These are phyloP conservation scores for Lipomyces spencermartinsiae DNA, from an alignment of 805 yeast genomes.

Conservation along the genomic window DNA sequence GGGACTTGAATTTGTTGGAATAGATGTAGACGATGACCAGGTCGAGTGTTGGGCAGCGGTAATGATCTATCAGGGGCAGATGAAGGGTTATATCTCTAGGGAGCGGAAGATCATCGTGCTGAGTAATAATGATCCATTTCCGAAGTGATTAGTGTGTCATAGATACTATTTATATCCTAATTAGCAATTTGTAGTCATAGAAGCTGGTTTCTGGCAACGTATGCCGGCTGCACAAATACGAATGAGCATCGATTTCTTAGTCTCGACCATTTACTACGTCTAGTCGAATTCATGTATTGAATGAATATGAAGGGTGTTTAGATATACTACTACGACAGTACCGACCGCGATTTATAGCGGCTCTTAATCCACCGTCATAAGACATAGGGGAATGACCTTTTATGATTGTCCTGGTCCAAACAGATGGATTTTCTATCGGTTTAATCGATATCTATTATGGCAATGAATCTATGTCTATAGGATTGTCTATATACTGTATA, in stretches of 20 bases:
- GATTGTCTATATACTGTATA: slow-evolving; percentile 2
- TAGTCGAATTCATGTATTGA: too few relatives aligned
- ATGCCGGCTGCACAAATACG: too few relatives aligned
- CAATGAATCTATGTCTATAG: neutral
- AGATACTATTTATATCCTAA: neutral
- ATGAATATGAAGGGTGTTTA: too few relatives aligned
- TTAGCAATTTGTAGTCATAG: too few relatives aligned
- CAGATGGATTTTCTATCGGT: neutral
- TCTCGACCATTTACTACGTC: too few relatives aligned
- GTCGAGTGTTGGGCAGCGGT: slow-evolving; percentile 74
- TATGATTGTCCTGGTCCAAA: too few relatives aligned
- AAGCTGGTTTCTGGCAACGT: too few relatives aligned
- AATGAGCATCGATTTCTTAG: too few relatives aligned
- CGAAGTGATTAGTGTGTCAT: slow-evolving; percentile 44
- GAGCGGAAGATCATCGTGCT: slow-evolving; percentile 74
- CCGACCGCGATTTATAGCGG: too few relatives aligned
- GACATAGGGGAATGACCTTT: too few relatives aligned
- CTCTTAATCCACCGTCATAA: too few relatives aligned
- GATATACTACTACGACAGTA: too few relatives aligned
- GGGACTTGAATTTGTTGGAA: slow-evolving; percentile 50
- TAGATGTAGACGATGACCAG: slow-evolving; percentile 52
- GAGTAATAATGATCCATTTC: slow-evolving; percentile 78
- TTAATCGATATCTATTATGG: neutral
- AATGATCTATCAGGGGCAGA: slow-evolving; percentile 61
- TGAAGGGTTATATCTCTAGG: slow-evolving; percentile 86